Evolutionary conservation across 306 rosid species (phyloP), one percentile per base, ranked within the genome.

Genomic region (Myrica gale): DNA sequence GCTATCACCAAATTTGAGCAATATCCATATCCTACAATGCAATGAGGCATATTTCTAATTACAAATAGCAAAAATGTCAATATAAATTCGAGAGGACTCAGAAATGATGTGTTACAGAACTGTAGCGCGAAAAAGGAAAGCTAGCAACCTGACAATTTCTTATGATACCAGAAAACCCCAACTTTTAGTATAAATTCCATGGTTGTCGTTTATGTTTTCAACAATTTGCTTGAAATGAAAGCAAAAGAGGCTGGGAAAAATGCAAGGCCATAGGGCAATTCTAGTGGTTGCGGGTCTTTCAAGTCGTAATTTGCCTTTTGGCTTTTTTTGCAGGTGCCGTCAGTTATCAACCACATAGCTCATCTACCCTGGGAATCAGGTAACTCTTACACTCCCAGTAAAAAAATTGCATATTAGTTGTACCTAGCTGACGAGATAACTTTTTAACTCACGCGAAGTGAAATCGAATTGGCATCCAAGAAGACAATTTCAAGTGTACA

Each of bases 341-440:
- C 80, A 76, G 69, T 50, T 78, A n/a, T 72, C 44, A 13, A 56
- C 72, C 72, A 69, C 81, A 71, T 16, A 66, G 45, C 78, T 69
- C 51, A 80, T 76, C n/a, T 55, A 81, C 51, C 6, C 74, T 63
- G 74, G 80, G 84, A 86, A 16, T 51, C 74, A 69, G 9, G 65
- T 20, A 69, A 48, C 66, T 58, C 60, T 61, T 78, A 61, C 41
- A 57, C 45, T 21, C 63, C 66, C 37, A 82, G 45, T 72, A 55
- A 72, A 61, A 61, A 43, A 71, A 67, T 63, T 67, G 6, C 47
- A 47, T 20, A 39, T 17, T 53, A 19, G 7, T 11, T 3, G 1
- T 56, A 45, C 23, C 72, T 4, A 26, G 63, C 61, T n/a, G 5
- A 50, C 50, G 60, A 57, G 4, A 76, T 53, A 17, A 68, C 2